Conservation (phyloP, 2,329 filamentous ascomycete species). For the Nemania sp. region DNA sequence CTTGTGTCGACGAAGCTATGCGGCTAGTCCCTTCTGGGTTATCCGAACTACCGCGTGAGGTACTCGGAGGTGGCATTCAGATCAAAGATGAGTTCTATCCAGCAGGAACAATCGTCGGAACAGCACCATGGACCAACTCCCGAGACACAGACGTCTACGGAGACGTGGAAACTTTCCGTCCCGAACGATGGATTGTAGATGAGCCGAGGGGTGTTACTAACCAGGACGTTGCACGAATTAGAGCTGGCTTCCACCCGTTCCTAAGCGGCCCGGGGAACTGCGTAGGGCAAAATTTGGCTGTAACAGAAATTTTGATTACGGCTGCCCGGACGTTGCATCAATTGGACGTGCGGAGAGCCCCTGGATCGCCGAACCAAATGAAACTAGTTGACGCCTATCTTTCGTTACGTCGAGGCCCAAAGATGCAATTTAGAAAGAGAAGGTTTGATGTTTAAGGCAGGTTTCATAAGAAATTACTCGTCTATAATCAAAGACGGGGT, state of each 20-base stretch:
- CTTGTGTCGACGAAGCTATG: conserved; percentile 47
- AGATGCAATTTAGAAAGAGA: conserved; percentile 45
- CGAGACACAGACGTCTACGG: conserved; percentile 35
- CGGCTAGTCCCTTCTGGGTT: conserved; percentile 40
- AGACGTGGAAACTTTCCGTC: conserved; percentile 38
- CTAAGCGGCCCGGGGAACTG: conserved; percentile 36
- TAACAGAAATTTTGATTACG: conserved; percentile 43
- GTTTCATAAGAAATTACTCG: no score
- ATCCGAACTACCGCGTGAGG: conserved; percentile 42
- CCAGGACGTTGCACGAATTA: conserved; percentile 8
- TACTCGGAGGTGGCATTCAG: conserved; percentile 38
- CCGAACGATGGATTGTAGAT: conserved; percentile 45
- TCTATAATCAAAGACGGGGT: no score
- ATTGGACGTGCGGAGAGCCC: conserved; percentile 42
- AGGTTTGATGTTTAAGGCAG: no score
- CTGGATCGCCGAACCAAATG: conserved; percentile 41
- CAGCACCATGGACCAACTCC: conserved; percentile 32
- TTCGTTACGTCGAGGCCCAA: conserved; percentile 41
- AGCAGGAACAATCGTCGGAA: conserved; percentile 42
- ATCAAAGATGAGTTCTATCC: conserved; percentile 43
- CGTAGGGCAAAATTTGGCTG: conserved; percentile 43
- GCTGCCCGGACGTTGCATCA: conserved; percentile 43
- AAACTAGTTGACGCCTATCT: conserved; percentile 44
- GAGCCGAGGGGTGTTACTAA: conserved; percentile 17
- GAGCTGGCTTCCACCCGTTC: conserved; percentile 40